Conservation (phyloP, 768 basidiomycete species). For the Sporobolomyces pararoseus region DNA sequence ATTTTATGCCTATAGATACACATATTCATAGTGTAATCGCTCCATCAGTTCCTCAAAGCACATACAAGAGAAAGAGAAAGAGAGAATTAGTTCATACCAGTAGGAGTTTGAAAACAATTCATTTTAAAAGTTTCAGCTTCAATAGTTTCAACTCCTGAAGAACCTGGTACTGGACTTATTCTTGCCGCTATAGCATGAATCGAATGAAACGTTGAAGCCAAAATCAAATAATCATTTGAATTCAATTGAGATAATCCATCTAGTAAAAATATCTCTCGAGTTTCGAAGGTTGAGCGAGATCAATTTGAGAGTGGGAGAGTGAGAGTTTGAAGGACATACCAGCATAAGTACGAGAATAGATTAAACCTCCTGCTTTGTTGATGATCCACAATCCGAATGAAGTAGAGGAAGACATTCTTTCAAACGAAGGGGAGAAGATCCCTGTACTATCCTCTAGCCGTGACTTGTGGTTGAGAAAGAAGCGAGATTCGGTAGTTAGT, state of each 20-base stretch:
- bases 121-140: conserved; percentile 95
- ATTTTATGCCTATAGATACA: conserved; percentile 72
- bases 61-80: not conserved
- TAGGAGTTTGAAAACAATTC: conserved; percentile 80
- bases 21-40: not conserved
- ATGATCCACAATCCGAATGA: conserved; percentile 61
- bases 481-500: no score
- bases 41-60: no score
- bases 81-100: conserved; percentile 60
- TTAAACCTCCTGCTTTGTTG: conserved; percentile 95
- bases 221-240: conserved; percentile 89
- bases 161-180: conserved; percentile 66
- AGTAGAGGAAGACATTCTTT: conserved; percentile 28
- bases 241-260: conserved; percentile 87
- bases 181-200: conserved; percentile 97
- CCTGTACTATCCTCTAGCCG: no score
- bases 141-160: conserved; percentile 89
- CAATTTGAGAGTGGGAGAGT: not conserved
- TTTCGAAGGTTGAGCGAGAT: not conserved
- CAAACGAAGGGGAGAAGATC: no score
- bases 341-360: conserved; percentile 87
- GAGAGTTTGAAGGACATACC: conserved; percentile 60
- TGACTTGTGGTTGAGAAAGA: no score
- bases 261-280: conserved; percentile 49
- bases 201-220: conserved; percentile 93